Evolutionary conservation across 306 rosid species (phyloP).

Genomic region (Fragaria ananassa): DNA sequence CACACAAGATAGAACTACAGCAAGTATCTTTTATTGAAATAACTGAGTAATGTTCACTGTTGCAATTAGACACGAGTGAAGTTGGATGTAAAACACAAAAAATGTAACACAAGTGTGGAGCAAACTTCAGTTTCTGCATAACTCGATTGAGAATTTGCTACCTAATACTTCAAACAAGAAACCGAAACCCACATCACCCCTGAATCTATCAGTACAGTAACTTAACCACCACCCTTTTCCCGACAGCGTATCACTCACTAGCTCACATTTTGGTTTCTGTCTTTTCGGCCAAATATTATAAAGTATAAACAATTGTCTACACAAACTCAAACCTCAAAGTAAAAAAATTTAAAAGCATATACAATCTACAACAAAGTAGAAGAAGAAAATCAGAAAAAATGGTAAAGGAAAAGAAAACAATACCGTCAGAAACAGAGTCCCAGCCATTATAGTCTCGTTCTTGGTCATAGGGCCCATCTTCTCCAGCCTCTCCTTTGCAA

Average conservation of each 20-base stretch:
- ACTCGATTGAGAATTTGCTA: no score
- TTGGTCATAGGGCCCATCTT: conserved; percentile 86
- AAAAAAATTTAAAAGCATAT: background rate
- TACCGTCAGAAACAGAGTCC: conserved; percentile 89
- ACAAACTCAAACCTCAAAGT: background rate
- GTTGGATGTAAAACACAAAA: background rate
- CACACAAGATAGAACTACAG: background rate
- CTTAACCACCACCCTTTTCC: background rate
- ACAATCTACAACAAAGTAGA: background rate
- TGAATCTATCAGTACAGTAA: background rate
- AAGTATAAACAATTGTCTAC: background rate
- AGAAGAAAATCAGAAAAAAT: background rate
- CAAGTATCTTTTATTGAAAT: background rate
- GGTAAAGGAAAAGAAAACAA: background rate
- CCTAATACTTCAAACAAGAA: background rate
- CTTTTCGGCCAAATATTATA: background rate
- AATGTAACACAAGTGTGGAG: background rate
- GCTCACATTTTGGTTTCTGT: background rate
- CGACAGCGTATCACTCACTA: background rate
- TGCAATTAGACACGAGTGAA: background rate
- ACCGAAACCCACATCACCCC: background rate
- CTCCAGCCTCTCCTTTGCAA: conserved; percentile 77
- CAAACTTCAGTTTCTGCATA: background rate
- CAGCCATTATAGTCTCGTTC: conserved; percentile 83
- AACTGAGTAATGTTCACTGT: background rate